Percentiles rank a stretch among this genome's conserved stretches.
Evolutionary conservation across 345 rosid species (phyloP).

Genomic region (Syzygium oleosum): DNA sequence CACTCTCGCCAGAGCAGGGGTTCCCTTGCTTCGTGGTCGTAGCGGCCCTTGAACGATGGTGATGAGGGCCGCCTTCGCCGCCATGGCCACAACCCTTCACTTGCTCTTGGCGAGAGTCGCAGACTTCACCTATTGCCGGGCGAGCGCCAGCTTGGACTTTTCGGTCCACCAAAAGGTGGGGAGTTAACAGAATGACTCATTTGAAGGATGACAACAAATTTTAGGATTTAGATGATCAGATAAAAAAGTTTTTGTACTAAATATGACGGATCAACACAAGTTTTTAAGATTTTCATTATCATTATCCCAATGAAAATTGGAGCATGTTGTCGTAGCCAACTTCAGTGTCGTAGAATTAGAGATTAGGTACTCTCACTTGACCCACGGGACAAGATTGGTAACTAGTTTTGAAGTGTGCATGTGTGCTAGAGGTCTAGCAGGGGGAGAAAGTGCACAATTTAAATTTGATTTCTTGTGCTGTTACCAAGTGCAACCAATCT

Average conservation of each 20-base stretch:
- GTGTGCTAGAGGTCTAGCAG: neutral
- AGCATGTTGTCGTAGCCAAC: neutral
- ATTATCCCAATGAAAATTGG: neutral
- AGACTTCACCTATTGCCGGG: neutral
- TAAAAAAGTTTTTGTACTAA: too few species aligned
- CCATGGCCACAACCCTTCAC: neutral
- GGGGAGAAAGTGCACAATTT: neutral
- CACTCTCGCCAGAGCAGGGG: neutral
- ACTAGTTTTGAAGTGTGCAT: too few species aligned
- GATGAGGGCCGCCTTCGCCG: neutral
- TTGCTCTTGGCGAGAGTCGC: neutral
- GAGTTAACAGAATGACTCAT: neutral
- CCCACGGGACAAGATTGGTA: neutral
- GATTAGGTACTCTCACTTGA: neutral
- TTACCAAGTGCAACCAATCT: neutral
- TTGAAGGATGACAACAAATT: neutral
- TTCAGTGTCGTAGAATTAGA: neutral
- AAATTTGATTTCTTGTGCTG: neutral
- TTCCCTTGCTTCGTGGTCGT: neutral
- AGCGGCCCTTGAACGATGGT: rapidly evolving
- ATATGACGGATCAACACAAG: neutral
- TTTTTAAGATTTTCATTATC: neutral
- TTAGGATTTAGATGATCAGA: too few species aligned
- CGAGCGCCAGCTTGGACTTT: too few species aligned
- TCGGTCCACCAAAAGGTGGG: neutral